phyloP scores from a whole-genome alignment of 176 grass and related monocot genomes.

The Oryza glumipatula region DNA sequence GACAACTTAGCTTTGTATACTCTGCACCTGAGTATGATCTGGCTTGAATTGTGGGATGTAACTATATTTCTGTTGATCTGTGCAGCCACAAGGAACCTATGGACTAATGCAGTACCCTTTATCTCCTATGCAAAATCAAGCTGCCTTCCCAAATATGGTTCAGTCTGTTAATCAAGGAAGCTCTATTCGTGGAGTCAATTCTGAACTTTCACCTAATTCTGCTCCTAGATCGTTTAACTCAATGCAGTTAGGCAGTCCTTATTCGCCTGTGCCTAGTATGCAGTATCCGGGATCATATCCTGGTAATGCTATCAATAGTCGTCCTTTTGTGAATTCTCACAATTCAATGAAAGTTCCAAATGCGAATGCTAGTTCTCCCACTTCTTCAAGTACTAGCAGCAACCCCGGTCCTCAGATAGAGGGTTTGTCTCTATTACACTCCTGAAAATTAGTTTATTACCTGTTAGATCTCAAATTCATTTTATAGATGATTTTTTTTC shows the following conservation, averaged over 20 bases:
- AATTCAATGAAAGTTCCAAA: constrained; percentile 58
- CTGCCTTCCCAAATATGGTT: constrained; percentile 64
- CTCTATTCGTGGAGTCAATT: constrained; percentile 47
- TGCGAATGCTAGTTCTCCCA: constrained; percentile 53
- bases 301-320: constrained; percentile 46
- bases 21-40: constrained; percentile 12
- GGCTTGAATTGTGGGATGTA: constrained; percentile 25
- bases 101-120: constrained; percentile 89
- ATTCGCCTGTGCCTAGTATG: constrained; percentile 58
- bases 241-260: constrained; percentile 63
- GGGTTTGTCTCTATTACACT: constrained; percentile 52
- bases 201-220: constrained; percentile 65
- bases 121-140: constrained; percentile 86
- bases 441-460: neutral
- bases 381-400: constrained; percentile 52
- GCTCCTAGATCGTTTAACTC: constrained; percentile 59
- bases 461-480: neutral
- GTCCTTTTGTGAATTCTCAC: constrained; percentile 57
- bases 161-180: constrained; percentile 69
- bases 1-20: neutral
- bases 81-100: constrained; percentile 90
- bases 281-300: constrained; percentile 73
- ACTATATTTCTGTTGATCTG: constrained; percentile 28
- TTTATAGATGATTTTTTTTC: neutral
- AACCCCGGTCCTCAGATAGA: constrained; percentile 67